These are phyloP conservation scores for Malassezia japonica DNA, from an alignment of 1,284 basidiomycete species.

Conservation along the genomic window DNA sequence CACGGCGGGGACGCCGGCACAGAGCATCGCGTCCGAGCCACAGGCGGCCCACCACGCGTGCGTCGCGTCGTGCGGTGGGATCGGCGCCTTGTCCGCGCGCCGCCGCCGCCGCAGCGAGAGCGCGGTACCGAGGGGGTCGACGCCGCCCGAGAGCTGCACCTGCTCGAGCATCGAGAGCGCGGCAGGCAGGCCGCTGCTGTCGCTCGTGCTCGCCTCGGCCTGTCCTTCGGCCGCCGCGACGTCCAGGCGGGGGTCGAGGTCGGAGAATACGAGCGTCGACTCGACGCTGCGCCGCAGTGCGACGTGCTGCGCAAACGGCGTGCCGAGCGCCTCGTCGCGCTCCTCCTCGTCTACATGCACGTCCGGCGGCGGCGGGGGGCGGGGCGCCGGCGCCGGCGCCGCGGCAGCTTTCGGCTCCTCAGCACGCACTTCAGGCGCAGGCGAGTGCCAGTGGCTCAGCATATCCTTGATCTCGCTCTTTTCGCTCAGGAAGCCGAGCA, in stretches of 20 bases:
- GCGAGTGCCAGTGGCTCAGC: conserved; percentile 31
- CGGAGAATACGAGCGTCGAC: conserved; percentile 55
- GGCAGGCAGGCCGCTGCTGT: background rate
- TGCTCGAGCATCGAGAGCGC: conserved; percentile 3
- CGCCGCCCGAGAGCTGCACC: background rate
- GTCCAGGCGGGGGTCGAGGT: conserved; percentile 21
- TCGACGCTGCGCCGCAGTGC: conserved; percentile 68
- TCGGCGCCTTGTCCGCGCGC: background rate
- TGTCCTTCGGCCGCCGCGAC: background rate
- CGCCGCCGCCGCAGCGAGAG: conserved; percentile 2
- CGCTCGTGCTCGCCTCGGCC: background rate
- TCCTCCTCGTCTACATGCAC: background rate
- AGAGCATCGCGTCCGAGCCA: conserved; percentile 24
- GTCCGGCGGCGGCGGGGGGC: background rate
- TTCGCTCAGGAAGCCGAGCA: conserved; percentile 79
- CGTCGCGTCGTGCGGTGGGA: background rate
- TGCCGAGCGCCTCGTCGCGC: background rate
- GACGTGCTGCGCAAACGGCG: conserved; percentile 50
- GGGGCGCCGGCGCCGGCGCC: background rate
- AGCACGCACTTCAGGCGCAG: background rate
- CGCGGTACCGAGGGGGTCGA: conserved; percentile 8
- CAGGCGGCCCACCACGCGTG: conserved; percentile 31
- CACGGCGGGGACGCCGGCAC: conserved; percentile 23
- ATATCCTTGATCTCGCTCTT: conserved; percentile 57
- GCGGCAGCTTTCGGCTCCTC: background rate